Conservation (phyloP, 768 basidiomycete genomes). For the Panaeolus papilionaceus region DNA sequence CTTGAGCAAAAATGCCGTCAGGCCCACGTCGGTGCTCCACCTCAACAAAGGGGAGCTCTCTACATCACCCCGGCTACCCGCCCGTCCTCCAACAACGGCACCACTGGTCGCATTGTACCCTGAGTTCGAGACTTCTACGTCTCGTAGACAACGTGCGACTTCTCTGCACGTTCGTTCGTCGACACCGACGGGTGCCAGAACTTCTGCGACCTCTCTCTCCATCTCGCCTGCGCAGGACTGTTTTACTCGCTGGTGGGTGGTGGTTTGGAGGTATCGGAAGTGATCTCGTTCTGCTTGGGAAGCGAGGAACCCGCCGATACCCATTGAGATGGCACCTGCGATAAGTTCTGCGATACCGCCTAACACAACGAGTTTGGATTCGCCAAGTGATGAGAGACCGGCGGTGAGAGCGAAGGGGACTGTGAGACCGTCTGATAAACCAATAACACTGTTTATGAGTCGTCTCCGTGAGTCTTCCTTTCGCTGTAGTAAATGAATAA, state of each 20-base stretch:
- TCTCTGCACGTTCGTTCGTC: slow-evolving; percentile 80
- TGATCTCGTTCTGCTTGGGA: slow-evolving; percentile 97
- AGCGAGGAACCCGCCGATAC: slow-evolving; percentile 96
- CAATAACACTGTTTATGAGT: slow-evolving; percentile 67
- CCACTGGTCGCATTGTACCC: slow-evolving; percentile 23
- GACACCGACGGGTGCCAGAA: slow-evolving; percentile 90
- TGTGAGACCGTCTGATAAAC: slow-evolving; percentile 89
- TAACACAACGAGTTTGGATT: slow-evolving; percentile 89
- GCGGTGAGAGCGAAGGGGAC: slow-evolving; percentile 93
- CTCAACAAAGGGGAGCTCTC: slow-evolving; percentile 58
- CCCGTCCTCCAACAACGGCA: slow-evolving; percentile 18
- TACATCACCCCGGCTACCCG: slow-evolving; percentile 45
- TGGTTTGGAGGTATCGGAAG: slow-evolving; percentile 79
- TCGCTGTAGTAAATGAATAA: background rate
- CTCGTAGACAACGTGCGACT: slow-evolving; percentile 78
- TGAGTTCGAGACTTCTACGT: slow-evolving; percentile 58
- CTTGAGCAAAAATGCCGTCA: slow-evolving; percentile 94
- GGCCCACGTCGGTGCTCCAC: slow-evolving; percentile 81
- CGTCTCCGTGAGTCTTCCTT: slow-evolving; percentile 8
- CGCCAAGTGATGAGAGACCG: slow-evolving; percentile 87
- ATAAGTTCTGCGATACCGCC: slow-evolving; percentile 97
- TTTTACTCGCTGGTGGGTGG: slow-evolving; percentile 81
- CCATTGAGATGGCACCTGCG: slow-evolving; percentile 97
- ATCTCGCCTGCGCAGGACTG: slow-evolving; percentile 94
- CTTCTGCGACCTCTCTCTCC: slow-evolving; percentile 91